Evolutionary conservation across 1,284 basidiomycete species (phyloP).

Genomic region (Flammula alnicola): DNA sequence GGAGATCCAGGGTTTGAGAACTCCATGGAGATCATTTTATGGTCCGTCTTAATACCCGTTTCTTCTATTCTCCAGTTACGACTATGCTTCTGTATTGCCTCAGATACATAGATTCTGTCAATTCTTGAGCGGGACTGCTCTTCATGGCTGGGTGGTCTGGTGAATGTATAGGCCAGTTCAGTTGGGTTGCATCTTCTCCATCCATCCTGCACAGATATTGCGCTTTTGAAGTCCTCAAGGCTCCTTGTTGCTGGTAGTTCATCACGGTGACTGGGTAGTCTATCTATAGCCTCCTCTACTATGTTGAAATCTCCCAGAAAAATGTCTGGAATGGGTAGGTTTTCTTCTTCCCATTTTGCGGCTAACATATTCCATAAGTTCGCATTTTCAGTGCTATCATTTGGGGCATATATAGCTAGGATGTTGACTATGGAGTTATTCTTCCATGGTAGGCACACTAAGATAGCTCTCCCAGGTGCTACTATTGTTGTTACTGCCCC

Average conservation of each 20-base stretch:
- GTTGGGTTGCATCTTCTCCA: constrained; percentile 39
- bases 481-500: constrained; percentile 10
- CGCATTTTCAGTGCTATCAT: constrained; percentile 24
- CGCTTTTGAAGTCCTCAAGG: constrained; percentile 26
- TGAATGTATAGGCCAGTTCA: constrained; percentile 29
- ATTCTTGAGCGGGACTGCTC: constrained; percentile 34
- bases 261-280: constrained; percentile 32
- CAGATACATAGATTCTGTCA: constrained; percentile 39
- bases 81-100: constrained; percentile 5
- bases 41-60: constrained; percentile 32
- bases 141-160: constrained; percentile 9
- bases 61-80: constrained; percentile 31
- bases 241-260: constrained; percentile 5
- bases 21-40: constrained; percentile 31
- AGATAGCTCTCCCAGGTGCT: constrained; percentile 23
- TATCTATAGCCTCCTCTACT: constrained; percentile 41
- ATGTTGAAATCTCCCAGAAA: constrained; percentile 48
- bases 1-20: constrained; percentile 28
- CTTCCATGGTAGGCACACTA: constrained; percentile 20
- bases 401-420: constrained; percentile 27
- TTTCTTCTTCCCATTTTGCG: constrained; percentile 10
- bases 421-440: constrained; percentile 10
- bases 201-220: constrained; percentile 35
- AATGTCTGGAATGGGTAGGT: constrained; percentile 31
- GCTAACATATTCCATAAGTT: constrained; percentile 34